Evolutionary conservation across 345 rosid genomes (phyloP).

Genomic region (Brassica carinata): DNA sequence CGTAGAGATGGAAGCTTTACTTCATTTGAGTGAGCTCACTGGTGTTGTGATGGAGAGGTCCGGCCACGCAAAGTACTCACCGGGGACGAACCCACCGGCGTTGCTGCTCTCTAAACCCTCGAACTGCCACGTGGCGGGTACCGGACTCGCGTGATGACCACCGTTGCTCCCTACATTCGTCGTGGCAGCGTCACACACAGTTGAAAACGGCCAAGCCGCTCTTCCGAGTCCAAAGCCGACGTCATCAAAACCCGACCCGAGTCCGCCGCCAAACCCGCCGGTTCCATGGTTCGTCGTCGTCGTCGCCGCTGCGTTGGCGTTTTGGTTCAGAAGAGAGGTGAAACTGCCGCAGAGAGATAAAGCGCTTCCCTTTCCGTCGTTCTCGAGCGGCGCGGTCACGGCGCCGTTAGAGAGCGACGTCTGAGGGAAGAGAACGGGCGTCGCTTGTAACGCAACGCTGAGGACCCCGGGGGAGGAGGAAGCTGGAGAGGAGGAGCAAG

Average conservation of each 20-base stretch:
- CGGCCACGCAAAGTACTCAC: conserved; percentile 86
- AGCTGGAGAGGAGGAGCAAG: conserved; percentile 15
- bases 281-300: conserved; percentile 39
- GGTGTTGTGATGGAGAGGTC: conserved; percentile 88
- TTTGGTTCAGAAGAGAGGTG: conserved; percentile 71
- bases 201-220: conserved; percentile 69
- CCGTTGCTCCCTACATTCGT: conserved; percentile 36
- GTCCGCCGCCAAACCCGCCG: conserved; percentile 74
- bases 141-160: conserved; percentile 34
- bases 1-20: conserved; percentile 14
- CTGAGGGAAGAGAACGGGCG: conserved; percentile 60
- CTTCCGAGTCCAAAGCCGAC: conserved; percentile 70
- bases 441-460: conserved; percentile 45
- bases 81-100: conserved; percentile 52
- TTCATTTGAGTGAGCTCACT: conserved; percentile 73
- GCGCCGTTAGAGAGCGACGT: conserved; percentile 32
- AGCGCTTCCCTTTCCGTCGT: conserved; percentile 32
- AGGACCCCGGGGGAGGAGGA: conserved; percentile 16
- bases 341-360: conserved; percentile 51
- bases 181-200: conserved; percentile 35
- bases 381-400: not conserved
- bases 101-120: conserved; percentile 57
- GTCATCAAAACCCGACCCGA: conserved; percentile 61
- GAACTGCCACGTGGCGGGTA: conserved; percentile 73
- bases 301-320: conserved; percentile 34